These are phyloP conservation scores for Physaria fendleri DNA, from an alignment of 345 rosid genomes.

Conservation along the genomic window DNA sequence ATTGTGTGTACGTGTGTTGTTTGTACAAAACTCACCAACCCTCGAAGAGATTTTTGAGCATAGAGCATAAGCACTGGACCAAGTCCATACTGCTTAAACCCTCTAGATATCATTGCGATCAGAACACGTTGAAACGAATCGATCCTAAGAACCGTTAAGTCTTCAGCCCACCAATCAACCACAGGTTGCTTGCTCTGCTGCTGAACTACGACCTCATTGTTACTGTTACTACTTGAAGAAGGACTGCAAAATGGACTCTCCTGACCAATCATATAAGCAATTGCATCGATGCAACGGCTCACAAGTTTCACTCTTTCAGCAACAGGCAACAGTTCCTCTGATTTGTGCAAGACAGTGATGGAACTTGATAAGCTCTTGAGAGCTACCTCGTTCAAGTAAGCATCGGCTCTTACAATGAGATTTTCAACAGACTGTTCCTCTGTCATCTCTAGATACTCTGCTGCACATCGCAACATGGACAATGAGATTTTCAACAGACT, in stretches of 20 bases:
- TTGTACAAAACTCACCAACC: conserved; percentile 63
- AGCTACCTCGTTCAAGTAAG: conserved; percentile 74
- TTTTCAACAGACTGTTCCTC: conserved; percentile 75
- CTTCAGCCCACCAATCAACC: conserved; percentile 98
- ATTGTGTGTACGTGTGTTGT: not conserved
- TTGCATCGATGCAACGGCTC: conserved; percentile 69
- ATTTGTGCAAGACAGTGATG: conserved; percentile 49
- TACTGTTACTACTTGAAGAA: conserved; percentile 38
- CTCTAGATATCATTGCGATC: conserved; percentile 79
- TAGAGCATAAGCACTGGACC: conserved; percentile 95
- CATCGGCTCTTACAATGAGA: conserved; percentile 60
- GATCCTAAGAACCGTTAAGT: conserved; percentile 63
- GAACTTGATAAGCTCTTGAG: conserved; percentile 65
- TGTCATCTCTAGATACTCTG: conserved; percentile 87
- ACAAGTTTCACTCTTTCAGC: conserved; percentile 81
- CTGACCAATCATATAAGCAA: conserved; percentile 66
- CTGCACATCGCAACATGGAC: conserved; percentile 68
- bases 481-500: conserved; percentile 69
- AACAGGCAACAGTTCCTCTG: conserved; percentile 48
- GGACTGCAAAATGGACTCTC: conserved; percentile 52
- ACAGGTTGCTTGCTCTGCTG: conserved; percentile 37
- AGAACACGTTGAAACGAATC: conserved; percentile 77
- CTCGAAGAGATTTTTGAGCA: conserved; percentile 88
- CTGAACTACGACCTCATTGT: conserved; percentile 28
- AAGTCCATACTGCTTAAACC: conserved; percentile 74